Conservation (phyloP, 2,329 filamentous ascomycete genomes). For the Geosmithia putterillii region DNA sequence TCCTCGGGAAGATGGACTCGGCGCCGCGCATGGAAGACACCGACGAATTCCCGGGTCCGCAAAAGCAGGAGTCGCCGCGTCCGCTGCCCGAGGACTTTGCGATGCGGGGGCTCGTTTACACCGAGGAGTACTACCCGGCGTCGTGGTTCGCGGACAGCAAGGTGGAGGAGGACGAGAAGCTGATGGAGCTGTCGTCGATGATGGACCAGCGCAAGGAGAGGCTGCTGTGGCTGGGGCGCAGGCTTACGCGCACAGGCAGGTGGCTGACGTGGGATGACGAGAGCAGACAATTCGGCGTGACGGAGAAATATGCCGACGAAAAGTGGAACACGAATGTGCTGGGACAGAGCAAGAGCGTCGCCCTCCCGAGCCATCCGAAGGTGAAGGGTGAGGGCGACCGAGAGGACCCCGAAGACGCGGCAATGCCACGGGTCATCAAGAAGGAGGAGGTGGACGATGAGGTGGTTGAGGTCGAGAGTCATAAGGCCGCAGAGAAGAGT, state of each 20-base stretch:
- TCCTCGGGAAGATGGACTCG: constrained; percentile 2
- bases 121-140: constrained; percentile 42
- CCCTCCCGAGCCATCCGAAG: no score
- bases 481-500: no score
- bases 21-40: constrained; percentile 10
- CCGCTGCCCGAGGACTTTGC: constrained; percentile 60
- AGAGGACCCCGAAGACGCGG: no score
- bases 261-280: constrained; percentile 33
- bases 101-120: constrained; percentile 51
- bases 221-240: constrained; percentile 43
- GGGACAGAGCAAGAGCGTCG: neutral
- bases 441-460: no score
- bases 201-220: constrained; percentile 43
- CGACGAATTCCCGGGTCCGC: constrained; percentile 32
- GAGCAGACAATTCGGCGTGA: neutral
- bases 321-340: neutral
- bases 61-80: constrained; percentile 24
- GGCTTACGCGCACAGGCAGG: constrained; percentile 25
- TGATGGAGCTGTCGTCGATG: constrained; percentile 49
- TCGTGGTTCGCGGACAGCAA: constrained; percentile 46
- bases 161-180: constrained; percentile 56
- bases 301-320: neutral
- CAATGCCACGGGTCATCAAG: no score
- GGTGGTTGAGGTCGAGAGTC: no score
- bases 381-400: no score